These are phyloP conservation scores for Podospora australis DNA, from an alignment of 495 filamentous ascomycete species.

Conservation along the genomic window DNA sequence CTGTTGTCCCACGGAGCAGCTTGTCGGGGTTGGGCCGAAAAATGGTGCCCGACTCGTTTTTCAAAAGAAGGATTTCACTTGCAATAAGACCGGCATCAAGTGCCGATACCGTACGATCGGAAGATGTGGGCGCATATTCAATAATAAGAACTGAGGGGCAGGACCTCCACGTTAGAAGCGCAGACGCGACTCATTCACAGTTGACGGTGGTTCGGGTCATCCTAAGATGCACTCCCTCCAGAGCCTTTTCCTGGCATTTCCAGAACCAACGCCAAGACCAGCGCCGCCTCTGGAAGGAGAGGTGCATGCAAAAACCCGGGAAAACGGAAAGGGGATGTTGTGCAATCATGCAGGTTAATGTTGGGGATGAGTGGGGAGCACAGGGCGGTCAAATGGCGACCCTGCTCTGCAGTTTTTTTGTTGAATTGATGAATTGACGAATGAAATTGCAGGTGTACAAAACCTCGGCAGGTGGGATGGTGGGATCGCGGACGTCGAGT, in stretches of 20 bases:
- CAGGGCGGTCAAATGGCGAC: conserved; percentile 3
- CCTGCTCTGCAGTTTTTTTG: conserved; percentile 3
- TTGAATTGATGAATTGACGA: conserved; percentile 15
- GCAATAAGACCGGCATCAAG: too few relatives aligned
- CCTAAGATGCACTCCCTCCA: not conserved
- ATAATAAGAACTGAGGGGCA: too few relatives aligned
- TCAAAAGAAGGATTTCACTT: too few relatives aligned
- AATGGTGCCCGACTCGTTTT: too few relatives aligned
- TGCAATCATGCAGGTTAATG: conserved; percentile 15
- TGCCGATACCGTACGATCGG: too few relatives aligned
- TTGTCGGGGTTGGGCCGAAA: too few relatives aligned
- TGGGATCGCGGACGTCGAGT: not conserved
- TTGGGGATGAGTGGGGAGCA: conserved; percentile 18
- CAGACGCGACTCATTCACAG: not conserved
- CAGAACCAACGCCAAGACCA: conserved; percentile 6
- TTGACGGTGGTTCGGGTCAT: not conserved
- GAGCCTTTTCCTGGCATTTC: not conserved
- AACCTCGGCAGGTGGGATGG: conserved; percentile 11
- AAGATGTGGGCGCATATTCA: too few relatives aligned
- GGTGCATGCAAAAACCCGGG: conserved; percentile 7
- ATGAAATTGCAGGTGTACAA: not conserved
- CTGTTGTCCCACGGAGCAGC: too few relatives aligned
- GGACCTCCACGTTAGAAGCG: too few relatives aligned
- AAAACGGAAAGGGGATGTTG: conserved; percentile 8
- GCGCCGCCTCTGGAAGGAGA: not conserved